Base-by-base conservation (phyloP, 2,329 filamentous ascomycete genomes). In the Monosporascus sp. region DNA sequence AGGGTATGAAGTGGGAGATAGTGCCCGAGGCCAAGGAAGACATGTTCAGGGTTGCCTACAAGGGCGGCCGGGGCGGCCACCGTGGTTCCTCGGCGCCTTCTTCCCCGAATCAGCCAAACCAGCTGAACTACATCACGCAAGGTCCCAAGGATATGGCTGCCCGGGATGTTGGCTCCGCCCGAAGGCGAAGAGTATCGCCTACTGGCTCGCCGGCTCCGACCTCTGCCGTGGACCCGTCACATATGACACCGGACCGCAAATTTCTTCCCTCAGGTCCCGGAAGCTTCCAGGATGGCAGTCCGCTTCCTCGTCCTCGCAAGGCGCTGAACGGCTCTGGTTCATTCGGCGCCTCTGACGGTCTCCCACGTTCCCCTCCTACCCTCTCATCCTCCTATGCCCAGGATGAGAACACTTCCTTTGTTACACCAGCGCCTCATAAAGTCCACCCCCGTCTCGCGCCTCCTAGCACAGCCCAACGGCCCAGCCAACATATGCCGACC, bases 1-100 rank as follows among this genome's bases (percentile, higher is more conserved):
- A 99, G 69, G 94, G 94, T 27, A 97, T 97, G 91, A 97, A 97
- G 68, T 99, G 94, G 94, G 90, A 93, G 70, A 92, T 99, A 65
- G 85, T 90, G 4, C 81, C 89, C 1, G 89, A 95, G 57, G 82
- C 86, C 59, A 85, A 88, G 48, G 90, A 97, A 18, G 93, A 96
- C 50, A 96, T 97, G 77, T 81, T 90, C 54, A 88, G 88, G 67
- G 89, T 88, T 61, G 81, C 81, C 2, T 81, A 75, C 61, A 78
- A 80, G 51, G 79, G 82, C 18, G 83, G 83, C 18, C 77, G 81
- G 46, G 82, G 84, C 48, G 83, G 83, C 4, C 83, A 85, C 59
- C 76, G 84, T 55, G 84, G 84, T 53, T 88, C 85, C 25, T 88
- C 85, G 8, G 84, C 82, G 6, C 86, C 86, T 11, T 87, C 83